Conservation (phyloP, 441 rosid species). For the Pelargonium fulgidum region DNA sequence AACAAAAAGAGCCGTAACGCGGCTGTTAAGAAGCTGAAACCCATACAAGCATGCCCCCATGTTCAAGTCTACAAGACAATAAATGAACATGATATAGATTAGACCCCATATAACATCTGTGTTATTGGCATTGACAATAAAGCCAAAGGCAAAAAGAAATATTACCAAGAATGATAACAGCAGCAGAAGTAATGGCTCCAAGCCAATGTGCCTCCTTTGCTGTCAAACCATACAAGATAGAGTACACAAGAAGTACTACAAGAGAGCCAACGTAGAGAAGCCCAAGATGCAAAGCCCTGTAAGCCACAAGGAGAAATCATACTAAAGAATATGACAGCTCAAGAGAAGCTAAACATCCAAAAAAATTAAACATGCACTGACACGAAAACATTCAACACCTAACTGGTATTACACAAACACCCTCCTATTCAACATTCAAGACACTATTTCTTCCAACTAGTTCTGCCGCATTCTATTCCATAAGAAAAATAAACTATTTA, state of each 20-base stretch:
- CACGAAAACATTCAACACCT: constrained; percentile 2
- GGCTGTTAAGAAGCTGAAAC: constrained; percentile 88
- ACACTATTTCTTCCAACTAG: neutral
- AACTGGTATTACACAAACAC: neutral
- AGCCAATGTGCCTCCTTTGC: constrained; percentile 96
- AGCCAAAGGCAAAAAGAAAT: constrained; percentile 11
- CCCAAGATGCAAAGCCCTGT: constrained; percentile 97
- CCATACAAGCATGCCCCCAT: constrained; percentile 99
- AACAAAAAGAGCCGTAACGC: constrained; percentile 82
- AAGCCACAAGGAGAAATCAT: constrained; percentile 24
- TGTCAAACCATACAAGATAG: constrained; percentile 88
- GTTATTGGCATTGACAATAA: constrained; percentile 19
- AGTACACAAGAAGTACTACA: constrained; percentile 82
- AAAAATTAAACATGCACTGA: constrained; percentile 5
- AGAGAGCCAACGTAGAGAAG: constrained; percentile 87
- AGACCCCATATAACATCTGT: constrained; percentile 20
- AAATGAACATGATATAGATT: constrained; percentile 19
- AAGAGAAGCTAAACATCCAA: constrained; percentile 16
- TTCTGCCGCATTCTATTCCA: neutral
- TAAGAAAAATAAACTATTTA: neutral
- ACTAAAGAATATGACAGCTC: constrained; percentile 10
- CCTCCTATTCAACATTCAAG: constrained; percentile 1
- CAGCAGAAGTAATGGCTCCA: constrained; percentile 94
- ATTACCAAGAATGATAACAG: constrained; percentile 91
- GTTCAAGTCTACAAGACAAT: constrained; percentile 77